Evolutionary conservation across 345 rosid species (phyloP), one percentile per base, ranked within the genome.

Genomic region (Rhizophora apiculata): DNA sequence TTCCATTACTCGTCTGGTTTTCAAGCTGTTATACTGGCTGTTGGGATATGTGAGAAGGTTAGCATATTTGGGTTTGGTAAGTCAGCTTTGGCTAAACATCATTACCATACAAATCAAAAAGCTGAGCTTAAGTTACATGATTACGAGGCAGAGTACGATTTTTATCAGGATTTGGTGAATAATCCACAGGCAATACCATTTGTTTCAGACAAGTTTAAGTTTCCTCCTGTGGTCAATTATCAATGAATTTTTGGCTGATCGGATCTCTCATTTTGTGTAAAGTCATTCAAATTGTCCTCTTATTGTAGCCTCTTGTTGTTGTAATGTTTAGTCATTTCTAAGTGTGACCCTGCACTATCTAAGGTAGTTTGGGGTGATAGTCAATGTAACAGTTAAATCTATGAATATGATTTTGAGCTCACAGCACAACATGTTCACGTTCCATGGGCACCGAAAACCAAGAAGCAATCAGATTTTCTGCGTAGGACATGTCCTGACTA

Each of bases 1-100:
- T 94, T 94, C 69, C 98, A 94, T 60, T 94, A 94, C 82, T 91
- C 97, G 0, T 94, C 98, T 16, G 98, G 97, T 34, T 84, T 91
- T 86, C 97, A 94, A 57, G 98, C 97, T 32, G 87, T 88, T 32
- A 86, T 91, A 93, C 82, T 91, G 10, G 87, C 97, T 0, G 73
- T 82, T 18, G 98, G 97, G 46, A 70, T 88, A 22, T 94, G 97
- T 61, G 95, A 94, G 36, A 76, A 73, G 79, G 97, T 94, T 43
- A 78, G 90, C n/a, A 24, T 94, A 9, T 91, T 94, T 49, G 97
- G 98, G 49, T 94, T 87, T 63, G 98, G 98, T 70, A 94, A 94
- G 77, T 81, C 81, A 24, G 76, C 74, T 65, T 73, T 71, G 0
- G 83, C 88, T 0, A 91, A 86, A 85, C 98, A 89, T 29, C 97